Conservation (phyloP, 768 basidiomycete genomes). For the Suillus americanus region DNA sequence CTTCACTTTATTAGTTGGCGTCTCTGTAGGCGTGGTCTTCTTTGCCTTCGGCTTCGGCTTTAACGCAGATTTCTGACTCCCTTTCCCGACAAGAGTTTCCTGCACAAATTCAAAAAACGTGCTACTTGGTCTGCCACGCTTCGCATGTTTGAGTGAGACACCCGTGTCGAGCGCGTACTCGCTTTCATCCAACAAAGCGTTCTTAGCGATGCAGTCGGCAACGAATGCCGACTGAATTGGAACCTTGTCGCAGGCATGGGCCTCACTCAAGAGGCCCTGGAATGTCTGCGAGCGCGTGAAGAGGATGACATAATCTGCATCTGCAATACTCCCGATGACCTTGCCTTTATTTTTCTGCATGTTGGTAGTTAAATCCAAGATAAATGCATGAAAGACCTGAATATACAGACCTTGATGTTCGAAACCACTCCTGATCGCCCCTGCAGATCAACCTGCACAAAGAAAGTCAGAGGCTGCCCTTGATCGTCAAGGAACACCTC, state of each 20-base stretch:
- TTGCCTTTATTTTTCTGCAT: constrained; percentile 65
- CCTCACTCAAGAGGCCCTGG: constrained; percentile 42
- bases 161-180: constrained; percentile 43
- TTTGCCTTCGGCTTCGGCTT: constrained; percentile 10
- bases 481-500: constrained; percentile 44
- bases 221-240: constrained; percentile 57
- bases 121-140: constrained; percentile 21
- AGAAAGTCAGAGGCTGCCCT: constrained; percentile 53
- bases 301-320: constrained; percentile 64
- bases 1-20: constrained; percentile 10
- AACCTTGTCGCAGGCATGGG: constrained; percentile 35
- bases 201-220: constrained; percentile 46
- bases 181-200: constrained; percentile 42
- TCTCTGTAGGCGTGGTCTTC: constrained; percentile 6
- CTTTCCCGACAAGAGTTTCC: constrained; percentile 12
- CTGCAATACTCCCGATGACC: constrained; percentile 50
- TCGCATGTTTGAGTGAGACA: constrained; percentile 22
- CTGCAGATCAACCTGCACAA: constrained; percentile 66
- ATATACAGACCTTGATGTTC: constrained; percentile 56
- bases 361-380: background rate
- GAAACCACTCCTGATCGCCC: constrained; percentile 50
- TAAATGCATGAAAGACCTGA: background rate
- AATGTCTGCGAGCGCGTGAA: constrained; percentile 52
- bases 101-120: constrained; percentile 12
- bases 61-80: background rate